phyloP scores from a whole-genome alignment of 768 basidiomycete genomes.

The Leucosporidium creatinivorum region DNA sequence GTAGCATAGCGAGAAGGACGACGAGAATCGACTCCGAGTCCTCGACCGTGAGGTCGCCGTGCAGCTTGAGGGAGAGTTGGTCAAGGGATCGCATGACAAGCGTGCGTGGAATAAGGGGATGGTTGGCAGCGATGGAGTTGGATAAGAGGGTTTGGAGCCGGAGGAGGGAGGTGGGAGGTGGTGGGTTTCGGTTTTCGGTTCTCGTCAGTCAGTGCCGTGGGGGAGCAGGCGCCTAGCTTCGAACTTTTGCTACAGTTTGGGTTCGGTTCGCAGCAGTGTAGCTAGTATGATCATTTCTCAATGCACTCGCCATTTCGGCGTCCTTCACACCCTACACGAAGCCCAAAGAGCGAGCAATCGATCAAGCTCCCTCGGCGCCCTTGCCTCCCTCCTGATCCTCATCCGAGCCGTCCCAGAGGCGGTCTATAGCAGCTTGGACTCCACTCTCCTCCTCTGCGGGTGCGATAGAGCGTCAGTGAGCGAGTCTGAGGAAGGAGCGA shows the following conservation, averaged over 20 bases:
- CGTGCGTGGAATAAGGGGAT: background rate
- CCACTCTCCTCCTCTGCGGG: too few species aligned
- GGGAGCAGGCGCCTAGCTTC: background rate
- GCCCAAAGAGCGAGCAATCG: background rate
- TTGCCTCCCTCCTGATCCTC: background rate
- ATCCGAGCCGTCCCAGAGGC: too few species aligned
- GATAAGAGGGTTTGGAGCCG: too few species aligned
- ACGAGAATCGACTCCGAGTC: background rate
- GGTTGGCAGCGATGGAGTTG: slow-evolving; percentile 10
- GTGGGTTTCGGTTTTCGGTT: too few species aligned
- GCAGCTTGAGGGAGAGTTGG: background rate
- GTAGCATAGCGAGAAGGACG: too few species aligned
- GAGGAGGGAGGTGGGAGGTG: too few species aligned
- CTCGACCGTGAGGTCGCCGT: slow-evolving; percentile 4
- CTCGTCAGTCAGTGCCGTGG: background rate
- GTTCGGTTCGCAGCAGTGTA: too few species aligned
- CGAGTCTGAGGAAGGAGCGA: too few species aligned
- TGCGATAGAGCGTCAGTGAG: too few species aligned
- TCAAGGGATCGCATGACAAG: slow-evolving; percentile 1
- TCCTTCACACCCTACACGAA: background rate
- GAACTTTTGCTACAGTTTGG: too few species aligned
- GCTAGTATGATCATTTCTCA: background rate
- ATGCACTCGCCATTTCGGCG: background rate
- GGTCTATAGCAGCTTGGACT: too few species aligned
- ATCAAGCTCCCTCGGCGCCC: background rate